Evolutionary conservation across 148 eudicot species (phyloP).

Genomic region (Rhododendron williamsianum): DNA sequence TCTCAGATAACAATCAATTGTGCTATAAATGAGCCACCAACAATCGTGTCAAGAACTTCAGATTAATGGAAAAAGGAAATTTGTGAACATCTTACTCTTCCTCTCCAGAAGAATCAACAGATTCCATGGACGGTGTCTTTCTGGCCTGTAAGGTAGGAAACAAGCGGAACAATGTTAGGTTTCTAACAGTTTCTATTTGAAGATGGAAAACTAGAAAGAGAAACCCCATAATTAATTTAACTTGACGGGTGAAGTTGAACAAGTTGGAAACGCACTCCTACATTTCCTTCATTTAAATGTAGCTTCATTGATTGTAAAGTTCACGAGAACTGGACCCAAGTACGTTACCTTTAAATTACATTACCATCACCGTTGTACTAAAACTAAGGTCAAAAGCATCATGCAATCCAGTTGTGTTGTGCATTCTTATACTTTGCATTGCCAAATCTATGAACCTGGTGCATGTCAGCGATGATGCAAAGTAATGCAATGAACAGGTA

Average conservation of each 20-base stretch:
- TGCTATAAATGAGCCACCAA: conserved; percentile 4
- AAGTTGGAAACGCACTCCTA: not conserved
- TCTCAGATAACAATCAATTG: not conserved
- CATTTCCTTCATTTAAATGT: not conserved
- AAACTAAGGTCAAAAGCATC: not conserved
- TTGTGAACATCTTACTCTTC: conserved; percentile 78
- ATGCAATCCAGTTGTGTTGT: not conserved
- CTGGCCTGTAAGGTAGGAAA: conserved; percentile 44
- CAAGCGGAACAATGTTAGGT: not conserved
- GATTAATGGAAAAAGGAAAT: not conserved
- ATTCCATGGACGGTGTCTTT: conserved; percentile 81
- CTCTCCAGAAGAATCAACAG: conserved; percentile 95
- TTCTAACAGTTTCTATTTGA: not conserved
- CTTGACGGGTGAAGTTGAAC: not conserved
- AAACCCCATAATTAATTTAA: not conserved
- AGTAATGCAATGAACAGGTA: not conserved
- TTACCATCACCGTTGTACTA: not conserved
- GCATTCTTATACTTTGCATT: not conserved
- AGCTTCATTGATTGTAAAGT: not conserved
- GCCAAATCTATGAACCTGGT: not conserved
- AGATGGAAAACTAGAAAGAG: conserved; percentile 9
- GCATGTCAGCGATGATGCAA: not conserved
- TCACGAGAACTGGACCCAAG: not conserved
- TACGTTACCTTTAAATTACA: not conserved
- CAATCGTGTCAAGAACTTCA: not conserved